Percentiles rank a stretch among this genome's conserved stretches.
phyloP scores from a whole-genome alignment of 208 protist species.

The Trypanosoma cruzi region DNA sequence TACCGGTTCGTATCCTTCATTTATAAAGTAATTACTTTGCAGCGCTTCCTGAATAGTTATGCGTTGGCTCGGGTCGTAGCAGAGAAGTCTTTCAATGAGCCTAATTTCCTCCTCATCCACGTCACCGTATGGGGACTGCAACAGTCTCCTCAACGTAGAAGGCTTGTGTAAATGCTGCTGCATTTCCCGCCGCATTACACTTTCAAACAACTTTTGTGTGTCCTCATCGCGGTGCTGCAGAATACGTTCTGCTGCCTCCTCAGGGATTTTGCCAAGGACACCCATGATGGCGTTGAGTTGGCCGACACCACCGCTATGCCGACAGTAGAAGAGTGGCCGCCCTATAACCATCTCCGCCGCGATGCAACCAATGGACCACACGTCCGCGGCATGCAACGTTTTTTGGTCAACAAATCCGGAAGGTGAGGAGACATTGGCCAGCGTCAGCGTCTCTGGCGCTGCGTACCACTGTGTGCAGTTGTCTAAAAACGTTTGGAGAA shows the following conservation, averaged over 20 bases:
- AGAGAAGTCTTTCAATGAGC: slow-evolving; percentile 68
- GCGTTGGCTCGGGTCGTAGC: slow-evolving; percentile 74
- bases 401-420: slow-evolving; percentile 80
- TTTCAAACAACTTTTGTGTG: slow-evolving; percentile 46
- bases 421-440: slow-evolving; percentile 66
- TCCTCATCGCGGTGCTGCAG: slow-evolving; percentile 47
- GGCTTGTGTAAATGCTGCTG: neutral
- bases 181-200: slow-evolving; percentile 16
- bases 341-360: slow-evolving; percentile 90
- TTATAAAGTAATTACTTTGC: slow-evolving; percentile 77
- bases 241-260: slow-evolving; percentile 81
- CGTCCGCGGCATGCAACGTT: slow-evolving; percentile 78
- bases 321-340: slow-evolving; percentile 82
- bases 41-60: slow-evolving; percentile 74
- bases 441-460: slow-evolving; percentile 97
- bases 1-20: slow-evolving; percentile 66
- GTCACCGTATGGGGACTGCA: slow-evolving; percentile 65
- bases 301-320: slow-evolving; percentile 87
- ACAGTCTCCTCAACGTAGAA: slow-evolving; percentile 25
- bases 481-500: slow-evolving; percentile 66
- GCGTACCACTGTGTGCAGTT: slow-evolving; percentile 97
- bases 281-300: slow-evolving; percentile 94
- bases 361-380: slow-evolving; percentile 94
- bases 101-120: slow-evolving; percentile 72
- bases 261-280: slow-evolving; percentile 75